Evolutionary conservation across 164 flowering plant genomes (phyloP).

Genomic region (Echeveria elegans): DNA sequence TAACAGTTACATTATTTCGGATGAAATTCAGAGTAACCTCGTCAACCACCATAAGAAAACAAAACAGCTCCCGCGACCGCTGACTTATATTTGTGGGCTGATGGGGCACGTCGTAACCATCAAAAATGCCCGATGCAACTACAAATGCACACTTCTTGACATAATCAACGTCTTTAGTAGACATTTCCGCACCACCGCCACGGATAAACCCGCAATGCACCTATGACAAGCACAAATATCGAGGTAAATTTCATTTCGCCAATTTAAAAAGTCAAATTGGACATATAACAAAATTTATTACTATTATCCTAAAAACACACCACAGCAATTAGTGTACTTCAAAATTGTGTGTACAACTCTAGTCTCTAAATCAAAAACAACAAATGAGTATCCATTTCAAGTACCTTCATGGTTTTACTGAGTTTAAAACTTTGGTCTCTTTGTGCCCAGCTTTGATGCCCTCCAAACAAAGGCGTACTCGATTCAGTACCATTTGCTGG

Average conservation of each 20-base stretch:
- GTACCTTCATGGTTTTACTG: conserved; percentile 74
- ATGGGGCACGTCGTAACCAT: conserved; percentile 96
- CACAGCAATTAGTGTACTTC: too few relatives aligned
- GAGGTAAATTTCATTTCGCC: conserved; percentile 10
- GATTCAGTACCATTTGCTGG: conserved; percentile 30
- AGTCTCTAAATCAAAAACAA: too few relatives aligned
- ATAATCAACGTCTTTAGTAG: conserved; percentile 47
- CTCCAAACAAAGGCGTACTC: conserved; percentile 70
- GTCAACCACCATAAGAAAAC: conserved; percentile 97
- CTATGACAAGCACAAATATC: conserved; percentile 19
- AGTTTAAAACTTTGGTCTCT: conserved; percentile 73
- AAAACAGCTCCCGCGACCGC: conserved; percentile 75
- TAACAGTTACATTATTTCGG: conserved; percentile 53
- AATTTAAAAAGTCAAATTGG: background rate
- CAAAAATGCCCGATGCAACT: conserved; percentile 98
- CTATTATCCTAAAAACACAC: background rate
- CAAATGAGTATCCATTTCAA: background rate
- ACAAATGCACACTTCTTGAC: conserved; percentile 74
- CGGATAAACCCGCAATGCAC: conserved; percentile 91
- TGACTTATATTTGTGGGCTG: conserved; percentile 81
- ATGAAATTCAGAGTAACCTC: conserved; percentile 68
- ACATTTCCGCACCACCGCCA: conserved; percentile 91
- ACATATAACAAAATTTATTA: background rate
- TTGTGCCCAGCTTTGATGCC: conserved; percentile 69
- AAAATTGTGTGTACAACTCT: background rate